Percentiles rank a stretch among this genome's conserved stretches.
Conservation (phyloP, 75 land plant genomes). For the Cunninghamia lanceolata region DNA sequence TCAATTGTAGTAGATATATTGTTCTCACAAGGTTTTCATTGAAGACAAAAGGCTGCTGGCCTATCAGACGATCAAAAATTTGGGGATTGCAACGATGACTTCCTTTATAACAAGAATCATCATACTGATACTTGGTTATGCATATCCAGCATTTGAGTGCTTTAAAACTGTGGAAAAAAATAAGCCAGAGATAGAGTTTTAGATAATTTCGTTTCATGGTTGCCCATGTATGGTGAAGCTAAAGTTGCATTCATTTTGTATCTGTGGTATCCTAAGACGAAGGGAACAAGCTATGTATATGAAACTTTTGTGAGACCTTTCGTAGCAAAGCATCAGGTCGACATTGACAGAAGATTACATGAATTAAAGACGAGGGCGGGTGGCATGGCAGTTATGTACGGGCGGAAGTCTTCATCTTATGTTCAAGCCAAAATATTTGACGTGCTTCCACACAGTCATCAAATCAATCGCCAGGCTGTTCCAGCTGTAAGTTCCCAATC, state of each 20-base stretch:
- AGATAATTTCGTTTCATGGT: slow-evolving; percentile 86
- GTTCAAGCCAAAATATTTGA: slow-evolving; percentile 68
- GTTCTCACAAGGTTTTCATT: background rate
- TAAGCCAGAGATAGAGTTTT: slow-evolving; percentile 75
- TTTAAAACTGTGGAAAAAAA: slow-evolving; percentile 85
- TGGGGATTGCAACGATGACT: background rate
- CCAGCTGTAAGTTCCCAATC: background rate
- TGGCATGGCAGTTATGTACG: slow-evolving; percentile 55
- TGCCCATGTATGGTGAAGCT: slow-evolving; percentile 81
- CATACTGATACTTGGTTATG: slow-evolving; percentile 70
- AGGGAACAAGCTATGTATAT: slow-evolving; percentile 85
- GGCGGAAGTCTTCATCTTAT: slow-evolving; percentile 62
- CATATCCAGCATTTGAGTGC: slow-evolving; percentile 88
- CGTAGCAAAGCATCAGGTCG: slow-evolving; percentile 71
- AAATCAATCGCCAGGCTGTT: background rate
- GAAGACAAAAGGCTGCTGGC: background rate
- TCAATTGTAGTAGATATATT: background rate
- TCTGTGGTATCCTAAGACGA: slow-evolving; percentile 78
- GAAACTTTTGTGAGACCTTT: slow-evolving; percentile 68
- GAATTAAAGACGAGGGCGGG: slow-evolving; percentile 77
- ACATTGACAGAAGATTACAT: slow-evolving; percentile 78
- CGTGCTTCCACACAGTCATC: slow-evolving; percentile 63
- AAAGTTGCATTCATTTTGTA: slow-evolving; percentile 71
- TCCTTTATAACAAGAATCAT: slow-evolving; percentile 11
- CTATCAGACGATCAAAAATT: background rate